phyloP scores from a whole-genome alignment of 768 basidiomycete species.

The Tylopilus sp. region DNA sequence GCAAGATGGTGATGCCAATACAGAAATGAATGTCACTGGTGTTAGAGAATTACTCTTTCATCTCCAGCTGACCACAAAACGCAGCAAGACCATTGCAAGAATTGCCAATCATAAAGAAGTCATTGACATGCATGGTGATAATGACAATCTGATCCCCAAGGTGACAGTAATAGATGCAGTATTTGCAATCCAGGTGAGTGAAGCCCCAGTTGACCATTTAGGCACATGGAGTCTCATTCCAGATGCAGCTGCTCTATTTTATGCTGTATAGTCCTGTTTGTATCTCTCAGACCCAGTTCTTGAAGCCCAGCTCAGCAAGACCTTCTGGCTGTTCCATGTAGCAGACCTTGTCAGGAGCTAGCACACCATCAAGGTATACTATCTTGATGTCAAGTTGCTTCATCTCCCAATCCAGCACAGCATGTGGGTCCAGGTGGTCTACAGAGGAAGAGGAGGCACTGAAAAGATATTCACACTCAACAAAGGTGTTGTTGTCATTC shows the following conservation, averaged over 20 bases:
- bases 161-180: constrained; percentile 11
- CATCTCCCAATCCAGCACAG: background rate
- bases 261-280: constrained; percentile 18
- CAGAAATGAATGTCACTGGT: too few relatives aligned
- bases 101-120: background rate
- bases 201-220: constrained; percentile 33
- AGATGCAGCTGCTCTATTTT: constrained; percentile 30
- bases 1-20: too few relatives aligned
- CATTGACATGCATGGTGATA: background rate
- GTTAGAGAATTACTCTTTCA: too few relatives aligned
- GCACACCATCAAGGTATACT: background rate
- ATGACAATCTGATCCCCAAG: background rate
- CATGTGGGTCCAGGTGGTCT: too few relatives aligned
- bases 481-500: too few relatives aligned
- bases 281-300: background rate
- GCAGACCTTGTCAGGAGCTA: background rate
- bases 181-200: constrained; percentile 25
- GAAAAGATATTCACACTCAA: too few relatives aligned
- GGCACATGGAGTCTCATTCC: constrained; percentile 34
- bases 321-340: background rate
- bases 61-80: too few relatives aligned
- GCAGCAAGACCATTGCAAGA: too few relatives aligned
- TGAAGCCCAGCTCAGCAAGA: background rate
- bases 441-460: too few relatives aligned
- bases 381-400: background rate